These are phyloP conservation scores for Neurospora sp. DNA, from an alignment of 495 filamentous ascomycete species.

Conservation along the genomic window DNA sequence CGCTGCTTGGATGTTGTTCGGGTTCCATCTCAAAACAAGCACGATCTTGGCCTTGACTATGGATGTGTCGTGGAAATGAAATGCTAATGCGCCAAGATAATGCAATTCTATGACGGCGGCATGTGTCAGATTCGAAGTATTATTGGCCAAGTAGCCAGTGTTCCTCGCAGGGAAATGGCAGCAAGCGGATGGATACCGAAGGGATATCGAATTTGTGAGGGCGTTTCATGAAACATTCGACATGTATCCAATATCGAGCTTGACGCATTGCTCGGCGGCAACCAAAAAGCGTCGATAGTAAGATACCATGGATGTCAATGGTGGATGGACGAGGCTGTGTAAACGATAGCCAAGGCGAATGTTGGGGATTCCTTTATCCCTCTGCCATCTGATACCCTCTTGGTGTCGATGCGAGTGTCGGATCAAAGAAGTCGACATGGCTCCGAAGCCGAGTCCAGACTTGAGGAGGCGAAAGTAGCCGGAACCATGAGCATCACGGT, in stretches of 20 bases:
- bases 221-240: neutral
- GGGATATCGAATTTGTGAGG: neutral
- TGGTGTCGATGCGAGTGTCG: neutral
- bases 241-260: neutral
- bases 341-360: neutral
- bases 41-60: neutral
- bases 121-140: neutral
- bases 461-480: neutral
- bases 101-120: neutral
- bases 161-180: neutral
- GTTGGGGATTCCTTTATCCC: neutral
- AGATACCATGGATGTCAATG: neutral
- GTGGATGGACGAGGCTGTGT: neutral
- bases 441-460: neutral
- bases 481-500: neutral
- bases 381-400: neutral
- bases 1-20: neutral
- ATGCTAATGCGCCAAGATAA: neutral
- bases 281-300: neutral
- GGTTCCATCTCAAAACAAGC: neutral
- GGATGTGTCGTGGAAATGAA: neutral
- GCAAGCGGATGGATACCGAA: neutral
- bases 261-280: neutral
- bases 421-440: neutral
- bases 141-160: neutral